Evolutionary conservation across 2,329 filamentous ascomycete genomes (phyloP), one percentile per base, ranked within the genome.

Genomic region (Fusarium tjaetaba): DNA sequence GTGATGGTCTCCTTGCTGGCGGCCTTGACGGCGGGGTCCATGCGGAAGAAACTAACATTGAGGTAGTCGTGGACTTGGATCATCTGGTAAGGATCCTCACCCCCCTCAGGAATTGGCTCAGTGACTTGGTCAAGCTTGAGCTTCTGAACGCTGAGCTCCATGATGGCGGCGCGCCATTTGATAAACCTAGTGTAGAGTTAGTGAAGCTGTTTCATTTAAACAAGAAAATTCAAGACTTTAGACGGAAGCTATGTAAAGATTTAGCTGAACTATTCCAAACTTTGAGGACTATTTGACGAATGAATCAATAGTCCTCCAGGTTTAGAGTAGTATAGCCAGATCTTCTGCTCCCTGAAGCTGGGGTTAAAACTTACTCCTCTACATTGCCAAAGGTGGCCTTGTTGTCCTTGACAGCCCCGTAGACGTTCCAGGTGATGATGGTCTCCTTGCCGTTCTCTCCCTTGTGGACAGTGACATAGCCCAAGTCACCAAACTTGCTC

Each of bases 31-130:
- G 88, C 86, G 2, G 93, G 89, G 64, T 96, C 92, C 85, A 94
- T 91, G 68, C 94, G 91, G 76, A 98, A 87, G 87, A 98, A 97
- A 79, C 91, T 94, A 80, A 97, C 91, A 71, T 91, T 92, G 77
- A 93, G 90, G 86, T 98, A 98, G 86, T 98, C 96, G 84, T 98
- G 96, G 34, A 98, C 91, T 83, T 98, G 95, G 78, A 94, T 89
- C 86, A 97, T 95, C 83, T 96, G 94, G 85, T 97, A 97, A 2
- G 93, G 94, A 79, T 98, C 96, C 74, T 89, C 85, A 71, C 90
- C 92, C 60, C 90, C 91, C 64, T 94, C 91, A 5, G 92, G 91
- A 78, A 95, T 94, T 46, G 90, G 88, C 73, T 87, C 85, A 14
- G 90, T 94, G 58, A 94, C 93, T 32, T 89, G 86, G 26, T 87